phyloP scores from a whole-genome alignment of 1,284 basidiomycete genomes.

The Trichosporon ovoides region DNA sequence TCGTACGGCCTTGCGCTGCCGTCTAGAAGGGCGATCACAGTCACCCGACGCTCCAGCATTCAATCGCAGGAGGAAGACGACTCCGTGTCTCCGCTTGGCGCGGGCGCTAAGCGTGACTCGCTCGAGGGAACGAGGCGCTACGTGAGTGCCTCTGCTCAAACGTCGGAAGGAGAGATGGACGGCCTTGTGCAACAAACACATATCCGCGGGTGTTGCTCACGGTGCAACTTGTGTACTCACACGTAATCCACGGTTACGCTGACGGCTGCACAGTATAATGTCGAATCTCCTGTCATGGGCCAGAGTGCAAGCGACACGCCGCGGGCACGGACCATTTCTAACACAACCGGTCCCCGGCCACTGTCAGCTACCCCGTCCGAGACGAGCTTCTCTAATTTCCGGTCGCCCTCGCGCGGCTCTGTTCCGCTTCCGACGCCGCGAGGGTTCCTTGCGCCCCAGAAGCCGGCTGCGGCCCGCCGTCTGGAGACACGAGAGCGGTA shows the following conservation, averaged over 20 bases:
- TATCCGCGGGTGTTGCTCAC: not conserved
- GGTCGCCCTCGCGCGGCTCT: conserved; percentile 26
- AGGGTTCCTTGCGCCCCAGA: conserved; percentile 40
- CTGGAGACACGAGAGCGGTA: conserved; percentile 30
- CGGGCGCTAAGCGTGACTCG: conserved; percentile 10
- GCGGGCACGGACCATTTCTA: conserved; percentile 7
- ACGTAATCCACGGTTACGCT: not conserved
- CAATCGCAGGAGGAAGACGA: conserved; percentile 21
- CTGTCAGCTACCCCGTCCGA: conserved; percentile 19
- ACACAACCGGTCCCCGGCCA: conserved; percentile 15
- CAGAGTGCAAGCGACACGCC: conserved; percentile 11
- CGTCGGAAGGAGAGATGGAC: not conserved
- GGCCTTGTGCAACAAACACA: not conserved
- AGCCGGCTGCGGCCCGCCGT: conserved; percentile 35
- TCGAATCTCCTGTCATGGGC: not conserved
- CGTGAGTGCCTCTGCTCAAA: conserved; percentile 8
- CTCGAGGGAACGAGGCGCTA: conserved; percentile 23
- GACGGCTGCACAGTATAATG: conserved; percentile 10
- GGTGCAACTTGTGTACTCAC: not conserved
- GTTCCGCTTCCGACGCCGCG: conserved; percentile 37
- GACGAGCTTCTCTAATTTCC: conserved; percentile 11
- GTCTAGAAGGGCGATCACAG: conserved; percentile 17
- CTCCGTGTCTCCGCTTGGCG: conserved; percentile 14
- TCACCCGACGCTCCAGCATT: conserved; percentile 15
- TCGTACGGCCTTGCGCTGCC: conserved; percentile 18